Conservation (phyloP, 2,329 filamentous ascomycete genomes). For the Fusarium buxicola region DNA sequence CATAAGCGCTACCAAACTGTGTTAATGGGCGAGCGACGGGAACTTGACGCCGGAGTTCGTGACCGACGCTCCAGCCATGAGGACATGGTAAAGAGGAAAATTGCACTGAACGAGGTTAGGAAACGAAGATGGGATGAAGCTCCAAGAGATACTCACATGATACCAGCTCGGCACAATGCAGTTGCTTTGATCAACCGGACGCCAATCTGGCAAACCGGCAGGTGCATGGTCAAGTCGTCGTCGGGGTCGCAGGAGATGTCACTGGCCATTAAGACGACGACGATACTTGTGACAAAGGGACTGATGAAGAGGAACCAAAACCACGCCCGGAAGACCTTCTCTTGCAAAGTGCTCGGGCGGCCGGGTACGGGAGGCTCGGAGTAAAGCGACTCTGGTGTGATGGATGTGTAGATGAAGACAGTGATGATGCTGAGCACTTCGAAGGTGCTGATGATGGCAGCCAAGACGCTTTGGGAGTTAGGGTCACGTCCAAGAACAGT, state of each 20-base stretch:
- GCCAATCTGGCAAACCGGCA: conserved; percentile 33
- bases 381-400: conserved; percentile 4
- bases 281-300: conserved; percentile 16
- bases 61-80: conserved; percentile 28
- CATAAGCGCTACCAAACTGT: conserved; percentile 1
- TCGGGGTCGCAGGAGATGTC: conserved; percentile 35
- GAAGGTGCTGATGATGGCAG: conserved; percentile 25
- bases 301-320: conserved; percentile 37
- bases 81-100: conserved; percentile 33
- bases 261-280: conserved; percentile 33
- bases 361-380: background rate
- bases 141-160: conserved; percentile 14
- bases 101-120: conserved; percentile 19
- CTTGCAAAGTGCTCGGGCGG: conserved; percentile 8
- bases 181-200: conserved; percentile 34
- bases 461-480: conserved; percentile 20
- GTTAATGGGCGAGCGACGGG: background rate
- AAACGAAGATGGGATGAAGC: background rate
- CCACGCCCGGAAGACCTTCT: conserved; percentile 23
- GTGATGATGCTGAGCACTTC: conserved; percentile 32
- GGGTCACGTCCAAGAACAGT: background rate
- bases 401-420: conserved; percentile 29
- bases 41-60: background rate
- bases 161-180: conserved; percentile 30
- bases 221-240: conserved; percentile 24